Conservation (phyloP, 441 rosid species). For the Eruca vesicaria region DNA sequence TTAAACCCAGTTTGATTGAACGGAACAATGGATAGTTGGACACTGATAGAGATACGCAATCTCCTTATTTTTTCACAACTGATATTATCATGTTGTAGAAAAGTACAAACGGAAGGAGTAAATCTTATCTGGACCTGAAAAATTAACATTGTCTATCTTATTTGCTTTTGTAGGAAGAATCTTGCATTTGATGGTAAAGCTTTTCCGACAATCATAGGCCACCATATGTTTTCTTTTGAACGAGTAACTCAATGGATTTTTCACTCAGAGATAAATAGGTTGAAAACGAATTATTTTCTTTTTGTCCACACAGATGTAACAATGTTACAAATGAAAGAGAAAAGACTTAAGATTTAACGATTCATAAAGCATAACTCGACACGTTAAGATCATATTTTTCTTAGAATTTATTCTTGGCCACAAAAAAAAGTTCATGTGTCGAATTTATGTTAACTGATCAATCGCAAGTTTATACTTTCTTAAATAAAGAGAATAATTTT, state of each 20-base stretch:
- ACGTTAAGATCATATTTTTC: neutral
- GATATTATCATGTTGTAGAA: too few species aligned
- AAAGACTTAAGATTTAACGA: neutral
- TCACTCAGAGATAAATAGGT: neutral
- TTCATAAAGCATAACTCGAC: too few species aligned
- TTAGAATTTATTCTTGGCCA: conserved; percentile 2
- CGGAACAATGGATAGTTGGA: too few species aligned
- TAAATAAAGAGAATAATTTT: neutral
- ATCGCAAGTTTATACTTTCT: neutral
- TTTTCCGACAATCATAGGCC: neutral
- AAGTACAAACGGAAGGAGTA: too few species aligned
- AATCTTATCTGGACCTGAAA: too few species aligned
- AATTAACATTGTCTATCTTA: neutral
- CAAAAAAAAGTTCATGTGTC: neutral
- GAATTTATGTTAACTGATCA: neutral
- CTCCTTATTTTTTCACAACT: too few species aligned
- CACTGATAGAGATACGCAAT: too few species aligned
- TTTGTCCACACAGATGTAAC: too few species aligned
- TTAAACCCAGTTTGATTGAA: too few species aligned
- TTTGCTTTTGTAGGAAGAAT: neutral
- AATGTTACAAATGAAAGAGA: neutral
- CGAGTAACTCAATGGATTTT: neutral
- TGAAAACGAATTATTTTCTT: too few species aligned
- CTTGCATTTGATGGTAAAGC: neutral
- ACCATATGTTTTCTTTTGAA: neutral